Evolutionary conservation across 352 stramenopile genomes (phyloP).

Genomic region (Pythium chondricola): DNA sequence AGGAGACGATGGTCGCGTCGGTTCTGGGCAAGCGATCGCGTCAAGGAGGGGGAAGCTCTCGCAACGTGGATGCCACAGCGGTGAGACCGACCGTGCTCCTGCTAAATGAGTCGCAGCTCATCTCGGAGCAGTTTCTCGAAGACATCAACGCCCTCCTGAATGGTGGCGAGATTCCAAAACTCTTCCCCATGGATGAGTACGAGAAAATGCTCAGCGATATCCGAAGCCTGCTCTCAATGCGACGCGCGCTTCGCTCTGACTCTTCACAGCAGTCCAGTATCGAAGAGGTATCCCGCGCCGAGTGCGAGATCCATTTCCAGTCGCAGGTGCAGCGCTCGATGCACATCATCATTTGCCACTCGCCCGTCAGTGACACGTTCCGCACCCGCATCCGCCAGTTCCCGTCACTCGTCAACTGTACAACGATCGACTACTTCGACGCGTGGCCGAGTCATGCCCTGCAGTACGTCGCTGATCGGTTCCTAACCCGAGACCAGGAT

Average conservation of each 20-base stretch:
- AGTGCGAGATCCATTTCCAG: conserved; percentile 83
- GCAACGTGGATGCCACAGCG: background rate
- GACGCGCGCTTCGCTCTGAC: background rate
- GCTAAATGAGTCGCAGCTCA: conserved; percentile 79
- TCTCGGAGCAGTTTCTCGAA: conserved; percentile 79
- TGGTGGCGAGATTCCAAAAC: conserved; percentile 77
- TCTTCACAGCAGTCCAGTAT: conserved; percentile 1
- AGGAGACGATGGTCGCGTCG: conserved; percentile 42
- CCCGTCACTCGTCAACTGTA: conserved; percentile 91
- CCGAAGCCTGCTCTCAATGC: conserved; percentile 23
- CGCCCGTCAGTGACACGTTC: conserved; percentile 75
- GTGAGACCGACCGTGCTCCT: conserved; percentile 58
- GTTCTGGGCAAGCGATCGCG: conserved; percentile 26
- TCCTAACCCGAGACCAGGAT: conserved; percentile 11
- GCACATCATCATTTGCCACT: conserved; percentile 91
- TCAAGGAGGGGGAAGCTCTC: background rate
- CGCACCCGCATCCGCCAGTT: conserved; percentile 86
- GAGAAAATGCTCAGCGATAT: conserved; percentile 75
- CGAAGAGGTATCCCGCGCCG: conserved; percentile 37
- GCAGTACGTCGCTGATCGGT: conserved; percentile 71
- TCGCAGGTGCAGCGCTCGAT: conserved; percentile 71
- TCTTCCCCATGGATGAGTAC: conserved; percentile 82
- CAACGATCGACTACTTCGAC: conserved; percentile 92
- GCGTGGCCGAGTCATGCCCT: conserved; percentile 87
- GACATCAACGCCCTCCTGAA: conserved; percentile 89